Evolutionary conservation across 2,329 filamentous ascomycete genomes (phyloP), one percentile per base, ranked within the genome.

Genomic region (Geosmithia flava): DNA sequence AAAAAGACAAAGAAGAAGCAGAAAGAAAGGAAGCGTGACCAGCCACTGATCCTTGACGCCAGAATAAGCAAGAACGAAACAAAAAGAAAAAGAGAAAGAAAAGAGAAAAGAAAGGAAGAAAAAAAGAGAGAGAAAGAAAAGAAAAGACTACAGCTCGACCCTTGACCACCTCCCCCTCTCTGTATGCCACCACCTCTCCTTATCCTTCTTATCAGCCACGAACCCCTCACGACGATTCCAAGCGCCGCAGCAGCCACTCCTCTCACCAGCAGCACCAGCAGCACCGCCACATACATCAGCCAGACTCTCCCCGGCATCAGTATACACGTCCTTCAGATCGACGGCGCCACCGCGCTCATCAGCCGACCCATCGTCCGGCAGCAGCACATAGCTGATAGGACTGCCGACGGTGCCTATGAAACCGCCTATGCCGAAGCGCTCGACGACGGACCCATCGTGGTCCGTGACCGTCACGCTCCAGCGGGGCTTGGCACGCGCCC

Each of bases 401-500:
- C 78, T 83, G 29, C 68, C 71, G 3, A 80, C 57, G 1, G 70
- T 69, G 16, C 85, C 85, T 7, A 87, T 60, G 57, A 77, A 87
- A 0, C 74, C 76, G 1, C 71, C 79, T 17, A 87, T 62, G 3
- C 69, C 70, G 46, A 75, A 76, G 2, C 70, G 68, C 29, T 81
- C 72, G 1, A 70, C 59, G 1, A 78, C 54, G 33, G 33, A 16
- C 15, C 23, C 42, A 15, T 71, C 61, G 51, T 78, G 74, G 50
- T 74, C 70, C 2, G 68, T 59, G 2, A 88, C 71, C 11, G 78
- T 73, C 37, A 87, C 69, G 7, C 70, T 69, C 58, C 81, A 81
- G 16, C 71, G 68, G 1, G 79, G 78, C 1, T 64, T 56, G 20
- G 66, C 64, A 20, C 72, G 68, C 0, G 80, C 79, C 19, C 72